These are phyloP conservation scores for Penicillium sp. DNA, from an alignment of 2,329 filamentous ascomycete species.

Conservation along the genomic window DNA sequence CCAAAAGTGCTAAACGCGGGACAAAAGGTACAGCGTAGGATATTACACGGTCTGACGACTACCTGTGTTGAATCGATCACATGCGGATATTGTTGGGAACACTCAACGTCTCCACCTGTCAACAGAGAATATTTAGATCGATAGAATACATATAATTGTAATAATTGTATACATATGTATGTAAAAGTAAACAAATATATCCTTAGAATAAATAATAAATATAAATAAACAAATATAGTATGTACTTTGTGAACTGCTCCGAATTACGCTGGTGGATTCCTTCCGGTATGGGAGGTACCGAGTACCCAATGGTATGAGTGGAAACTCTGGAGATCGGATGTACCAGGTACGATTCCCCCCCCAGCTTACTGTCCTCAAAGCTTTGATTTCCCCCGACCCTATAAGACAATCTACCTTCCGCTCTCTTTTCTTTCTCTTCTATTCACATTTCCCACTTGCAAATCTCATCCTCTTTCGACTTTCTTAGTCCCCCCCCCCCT, in stretches of 20 bases:
- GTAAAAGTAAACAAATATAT: neutral
- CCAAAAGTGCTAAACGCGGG: neutral
- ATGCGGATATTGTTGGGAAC: constrained; percentile 25
- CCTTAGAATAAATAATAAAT: neutral
- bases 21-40: constrained; percentile 6
- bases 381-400: constrained; percentile 15
- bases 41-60: constrained; percentile 22
- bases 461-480: constrained; percentile 14
- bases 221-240: neutral
- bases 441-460: constrained; percentile 12
- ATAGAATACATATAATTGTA: neutral
- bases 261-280: constrained; percentile 4
- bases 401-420: constrained; percentile 22
- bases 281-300: constrained; percentile 25
- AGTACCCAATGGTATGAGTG: constrained; percentile 26
- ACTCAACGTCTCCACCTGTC: constrained; percentile 22
- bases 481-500: constrained; percentile 20
- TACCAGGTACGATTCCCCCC: constrained; percentile 8
- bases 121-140: neutral
- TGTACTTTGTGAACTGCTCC: neutral
- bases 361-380: constrained; percentile 15
- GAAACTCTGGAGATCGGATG: constrained; percentile 10
- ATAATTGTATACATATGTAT: neutral
- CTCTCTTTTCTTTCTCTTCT: constrained; percentile 19
- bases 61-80: constrained; percentile 27